A percentile compares a stretch with the other conserved stretches of the same genome.
phyloP scores from a whole-genome alignment of 106 monocot genomes.

The Gastrodia elata region DNA sequence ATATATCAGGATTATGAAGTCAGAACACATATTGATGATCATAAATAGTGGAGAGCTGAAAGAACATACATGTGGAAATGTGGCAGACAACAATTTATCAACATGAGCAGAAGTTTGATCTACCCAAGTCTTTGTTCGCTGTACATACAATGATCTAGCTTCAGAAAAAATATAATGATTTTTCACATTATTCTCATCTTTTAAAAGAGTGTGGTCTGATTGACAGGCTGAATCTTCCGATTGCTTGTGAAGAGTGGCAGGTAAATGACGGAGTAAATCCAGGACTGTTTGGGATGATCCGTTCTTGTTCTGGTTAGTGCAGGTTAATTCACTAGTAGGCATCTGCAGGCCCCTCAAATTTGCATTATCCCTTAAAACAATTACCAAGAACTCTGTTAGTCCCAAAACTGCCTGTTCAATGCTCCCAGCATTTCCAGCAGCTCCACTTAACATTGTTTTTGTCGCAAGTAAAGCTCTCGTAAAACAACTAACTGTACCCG shows the following conservation, averaged over 20 bases:
- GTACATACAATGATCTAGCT: slow-evolving; percentile 34
- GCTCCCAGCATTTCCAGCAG: slow-evolving; percentile 60
- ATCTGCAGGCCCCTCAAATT: slow-evolving; percentile 37
- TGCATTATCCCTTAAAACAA: slow-evolving; percentile 60
- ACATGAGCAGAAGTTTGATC: slow-evolving; percentile 55
- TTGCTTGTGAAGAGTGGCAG: slow-evolving; percentile 16
- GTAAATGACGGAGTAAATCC: slow-evolving; percentile 58
- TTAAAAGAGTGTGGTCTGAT: slow-evolving; percentile 4
- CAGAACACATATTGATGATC: background rate
- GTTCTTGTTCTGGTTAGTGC: slow-evolving; percentile 11
- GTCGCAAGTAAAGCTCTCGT: slow-evolving; percentile 56
- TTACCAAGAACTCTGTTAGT: slow-evolving; percentile 66
- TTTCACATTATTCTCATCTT: slow-evolving; percentile 5
- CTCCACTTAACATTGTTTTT: slow-evolving; percentile 69
- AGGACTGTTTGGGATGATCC: slow-evolving; percentile 46
- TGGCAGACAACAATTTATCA: slow-evolving; percentile 68
- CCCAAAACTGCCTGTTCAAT: slow-evolving; percentile 73
- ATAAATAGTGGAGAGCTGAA: slow-evolving; percentile 6
- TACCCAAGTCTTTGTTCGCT: slow-evolving; percentile 73
- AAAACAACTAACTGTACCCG: slow-evolving; percentile 78
- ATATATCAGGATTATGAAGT: background rate
- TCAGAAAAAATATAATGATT: slow-evolving; percentile 4
- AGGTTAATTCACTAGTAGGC: slow-evolving; percentile 2
- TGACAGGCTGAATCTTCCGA: slow-evolving; percentile 15
- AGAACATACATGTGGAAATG: slow-evolving; percentile 76